Percentiles rank a stretch among this genome's conserved stretches.
phyloP scores from a whole-genome alignment of 176 grass and related monocot species.

The Microstegium vimineum region DNA sequence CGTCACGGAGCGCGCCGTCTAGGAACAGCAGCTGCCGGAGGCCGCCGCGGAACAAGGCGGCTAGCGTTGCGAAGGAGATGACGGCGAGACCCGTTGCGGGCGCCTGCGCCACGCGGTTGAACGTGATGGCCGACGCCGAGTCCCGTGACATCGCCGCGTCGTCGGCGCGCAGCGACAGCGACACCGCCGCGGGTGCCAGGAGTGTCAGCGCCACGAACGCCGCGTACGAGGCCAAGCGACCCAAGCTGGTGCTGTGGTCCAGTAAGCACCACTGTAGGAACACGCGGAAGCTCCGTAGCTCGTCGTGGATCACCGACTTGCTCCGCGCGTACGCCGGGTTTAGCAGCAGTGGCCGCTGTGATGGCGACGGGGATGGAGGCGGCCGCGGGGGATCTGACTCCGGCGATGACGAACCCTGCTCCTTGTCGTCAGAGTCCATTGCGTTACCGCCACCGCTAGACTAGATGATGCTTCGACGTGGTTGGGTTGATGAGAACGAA shows the following conservation, averaged over 20 bases:
- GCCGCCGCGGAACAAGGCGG: conserved; percentile 65
- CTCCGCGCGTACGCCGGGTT: conserved; percentile 66
- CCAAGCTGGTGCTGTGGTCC: conserved; percentile 58
- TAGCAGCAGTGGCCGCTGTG: conserved; percentile 54
- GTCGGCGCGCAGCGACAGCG: conserved; percentile 38
- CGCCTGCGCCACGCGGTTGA: conserved; percentile 62
- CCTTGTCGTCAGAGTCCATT: conserved; percentile 12
- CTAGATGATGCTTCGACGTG: neutral
- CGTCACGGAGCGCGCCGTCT: conserved; percentile 56
- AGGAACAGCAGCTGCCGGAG: conserved; percentile 84
- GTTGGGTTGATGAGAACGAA: neutral
- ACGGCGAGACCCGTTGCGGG: conserved; percentile 54
- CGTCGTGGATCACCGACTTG: conserved; percentile 81
- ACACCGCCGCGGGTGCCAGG: conserved; percentile 40
- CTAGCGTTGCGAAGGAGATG: conserved; percentile 66
- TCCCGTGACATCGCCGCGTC: conserved; percentile 7
- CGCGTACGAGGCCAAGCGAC: conserved; percentile 49
- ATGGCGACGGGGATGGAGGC: neutral
- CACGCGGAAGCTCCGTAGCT: conserved; percentile 79
- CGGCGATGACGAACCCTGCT: neutral
- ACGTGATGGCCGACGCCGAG: conserved; percentile 43
- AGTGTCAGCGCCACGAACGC: conserved; percentile 57
- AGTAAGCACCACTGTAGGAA: conserved; percentile 74
- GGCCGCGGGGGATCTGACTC: neutral
- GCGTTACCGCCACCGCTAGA: neutral